Evolutionary conservation across 139 green algal species (phyloP).

Genomic region (Chlamydomonas eustigma): DNA sequence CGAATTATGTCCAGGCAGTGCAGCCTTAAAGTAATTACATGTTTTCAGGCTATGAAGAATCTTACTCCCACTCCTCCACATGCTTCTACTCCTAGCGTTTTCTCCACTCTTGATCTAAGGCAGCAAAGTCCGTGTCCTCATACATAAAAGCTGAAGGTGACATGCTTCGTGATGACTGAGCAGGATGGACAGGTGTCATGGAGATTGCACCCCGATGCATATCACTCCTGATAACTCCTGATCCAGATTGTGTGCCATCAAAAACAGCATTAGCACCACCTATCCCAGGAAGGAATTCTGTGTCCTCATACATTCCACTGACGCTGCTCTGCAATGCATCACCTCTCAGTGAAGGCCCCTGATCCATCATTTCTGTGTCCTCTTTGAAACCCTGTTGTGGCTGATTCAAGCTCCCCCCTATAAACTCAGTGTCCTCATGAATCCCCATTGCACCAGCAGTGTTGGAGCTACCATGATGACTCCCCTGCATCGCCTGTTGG

Average conservation of each 20-base stretch:
- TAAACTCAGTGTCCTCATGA: conserved; percentile 20
- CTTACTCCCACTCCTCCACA: no score
- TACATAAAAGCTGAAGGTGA: no score
- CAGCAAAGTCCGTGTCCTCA: conserved; percentile 17
- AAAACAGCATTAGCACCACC: neutral
- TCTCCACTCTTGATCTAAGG: neutral
- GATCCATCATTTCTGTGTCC: neutral
- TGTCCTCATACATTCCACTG: conserved; percentile 13
- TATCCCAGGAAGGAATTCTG: conserved; percentile 10
- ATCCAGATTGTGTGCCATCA: neutral
- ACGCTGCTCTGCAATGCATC: neutral
- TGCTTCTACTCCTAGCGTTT: no score
- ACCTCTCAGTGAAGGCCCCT: neutral
- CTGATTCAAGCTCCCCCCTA: no score
- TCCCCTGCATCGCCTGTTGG: neutral
- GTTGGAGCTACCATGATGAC: neutral
- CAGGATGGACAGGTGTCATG: no score
- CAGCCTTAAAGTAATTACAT: no score
- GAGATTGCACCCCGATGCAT: neutral
- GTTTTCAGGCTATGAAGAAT: no score
- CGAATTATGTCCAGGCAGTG: no score
- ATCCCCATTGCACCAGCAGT: neutral
- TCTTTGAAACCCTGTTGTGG: neutral
- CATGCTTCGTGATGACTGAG: no score
- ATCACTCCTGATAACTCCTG: neutral